Conservation (phyloP, 1,284 basidiomycete genomes). For the Tilletia indica region DNA sequence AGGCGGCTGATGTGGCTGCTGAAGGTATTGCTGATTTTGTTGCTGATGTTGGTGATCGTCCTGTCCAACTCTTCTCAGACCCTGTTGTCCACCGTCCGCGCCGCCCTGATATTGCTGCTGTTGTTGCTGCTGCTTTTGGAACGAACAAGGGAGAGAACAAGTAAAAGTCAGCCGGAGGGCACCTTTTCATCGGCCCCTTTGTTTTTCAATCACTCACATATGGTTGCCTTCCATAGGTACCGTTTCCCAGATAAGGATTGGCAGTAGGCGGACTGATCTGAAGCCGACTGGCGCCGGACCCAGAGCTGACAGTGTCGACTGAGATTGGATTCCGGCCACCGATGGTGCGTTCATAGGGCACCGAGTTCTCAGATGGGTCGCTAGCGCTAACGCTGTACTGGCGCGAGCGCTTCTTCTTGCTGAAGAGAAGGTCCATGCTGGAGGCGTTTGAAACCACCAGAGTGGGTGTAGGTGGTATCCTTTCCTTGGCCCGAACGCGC, state of each 20-base stretch:
- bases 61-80: constrained; percentile 1
- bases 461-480: too few species aligned
- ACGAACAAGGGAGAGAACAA: not conserved
- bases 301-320: constrained; percentile 24
- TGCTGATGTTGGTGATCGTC: not conserved
- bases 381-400: constrained; percentile 27
- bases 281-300: constrained; percentile 9
- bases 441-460: not conserved
- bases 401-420: constrained; percentile 40
- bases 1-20: too few species aligned
- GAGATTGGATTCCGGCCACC: constrained; percentile 30
- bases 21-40: not conserved
- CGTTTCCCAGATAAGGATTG: constrained; percentile 19
- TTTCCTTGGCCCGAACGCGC: too few species aligned
- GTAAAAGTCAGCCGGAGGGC: not conserved
- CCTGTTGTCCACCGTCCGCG: not conserved
- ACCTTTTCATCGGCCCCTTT: not conserved
- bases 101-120: not conserved
- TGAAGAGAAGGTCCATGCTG: constrained; percentile 39
- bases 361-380: constrained; percentile 38
- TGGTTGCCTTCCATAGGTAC: not conserved
- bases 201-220: not conserved
- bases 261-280: constrained; percentile 21
- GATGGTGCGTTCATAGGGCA: constrained; percentile 39
- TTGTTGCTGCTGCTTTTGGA: not conserved